Base-by-base conservation (phyloP, 257 asterid species). In the Fraxinus anomala region DNA sequence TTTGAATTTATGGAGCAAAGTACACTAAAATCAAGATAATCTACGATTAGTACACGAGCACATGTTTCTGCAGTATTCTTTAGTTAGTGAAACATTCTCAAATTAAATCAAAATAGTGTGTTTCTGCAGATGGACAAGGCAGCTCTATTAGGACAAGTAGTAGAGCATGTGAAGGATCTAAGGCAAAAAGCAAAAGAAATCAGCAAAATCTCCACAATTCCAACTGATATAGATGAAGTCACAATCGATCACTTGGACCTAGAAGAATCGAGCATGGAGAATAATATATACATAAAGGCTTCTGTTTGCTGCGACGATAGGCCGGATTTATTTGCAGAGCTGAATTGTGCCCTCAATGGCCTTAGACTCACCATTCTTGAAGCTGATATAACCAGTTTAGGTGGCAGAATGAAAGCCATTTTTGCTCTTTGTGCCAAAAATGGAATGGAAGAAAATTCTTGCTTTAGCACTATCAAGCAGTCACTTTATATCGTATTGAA, bases 91-190 rank as follows among this genome's bases (percentile, higher is more conserved):
- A 59, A 21, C 67, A 59, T 6, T 23, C 67, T 21, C 67, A 59
- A 59, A 59, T 59, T 59, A 59, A n/a, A 23, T n/a, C 31, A 21
- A 59, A 56, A 59, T 59, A n/a, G 67, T 21, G 11, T 59, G 26
- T 39, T 34, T 21, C 16, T 70, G 76, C 80, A 93, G 99, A 93
- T 95, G 99, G 99, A 93, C 86, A 95, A 95, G 88, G 99, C 99
- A 31, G 93, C 96, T 36, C 84, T 95, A 54, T 47, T 95, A 77
- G 91, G 89, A 28, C 92, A 94, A 6, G 99, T 86, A 73, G 96
- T 95, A 70, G 92, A 90, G 6, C 97, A 86, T 26, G 88, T 95
- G 26, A 91, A 84, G 81, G 97, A 91, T 30, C 88, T 90, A 70
- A 89, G 88, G 74, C 82, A 75, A 69, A 83, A 77, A 80, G 91